Conservation (phyloP, 257 asterid genomes). For the Solanum okadae region DNA sequence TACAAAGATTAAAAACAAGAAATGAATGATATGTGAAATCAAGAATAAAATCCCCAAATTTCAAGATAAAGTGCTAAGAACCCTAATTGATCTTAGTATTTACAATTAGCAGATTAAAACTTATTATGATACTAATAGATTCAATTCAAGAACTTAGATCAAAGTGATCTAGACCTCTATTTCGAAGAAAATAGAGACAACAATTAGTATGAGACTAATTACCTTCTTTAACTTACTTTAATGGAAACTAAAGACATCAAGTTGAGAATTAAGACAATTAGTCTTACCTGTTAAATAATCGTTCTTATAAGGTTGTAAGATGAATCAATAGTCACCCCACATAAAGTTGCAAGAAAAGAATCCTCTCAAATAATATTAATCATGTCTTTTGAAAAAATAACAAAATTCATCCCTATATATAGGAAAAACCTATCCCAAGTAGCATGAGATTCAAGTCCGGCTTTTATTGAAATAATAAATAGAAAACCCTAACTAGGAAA, state of each 20-base stretch:
- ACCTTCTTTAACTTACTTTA: background rate
- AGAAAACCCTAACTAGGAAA: background rate
- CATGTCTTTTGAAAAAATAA: background rate
- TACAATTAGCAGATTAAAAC: background rate
- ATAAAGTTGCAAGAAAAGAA: background rate
- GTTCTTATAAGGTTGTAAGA: background rate
- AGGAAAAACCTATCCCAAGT: background rate
- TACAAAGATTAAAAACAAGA: background rate
- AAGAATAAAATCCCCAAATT: background rate
- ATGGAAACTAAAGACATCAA: background rate
- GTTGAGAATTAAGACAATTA: too few relatives aligned
- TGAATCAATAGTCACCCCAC: background rate
- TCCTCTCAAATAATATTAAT: background rate
- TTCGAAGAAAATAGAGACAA: background rate
- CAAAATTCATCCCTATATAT: background rate
- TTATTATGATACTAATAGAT: too few relatives aligned
- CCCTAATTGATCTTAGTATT: background rate
- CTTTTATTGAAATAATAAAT: background rate
- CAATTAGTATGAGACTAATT: background rate
- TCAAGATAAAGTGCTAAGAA: background rate
- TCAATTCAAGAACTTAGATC: background rate
- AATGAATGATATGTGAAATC: background rate
- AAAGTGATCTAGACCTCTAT: background rate
- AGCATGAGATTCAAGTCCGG: background rate
- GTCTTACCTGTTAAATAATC: background rate